Percentiles rank a stretch among this genome's conserved stretches.
phyloP scores from a whole-genome alignment of 768 basidiomycete species.

The Pulveroboletus sp. region DNA sequence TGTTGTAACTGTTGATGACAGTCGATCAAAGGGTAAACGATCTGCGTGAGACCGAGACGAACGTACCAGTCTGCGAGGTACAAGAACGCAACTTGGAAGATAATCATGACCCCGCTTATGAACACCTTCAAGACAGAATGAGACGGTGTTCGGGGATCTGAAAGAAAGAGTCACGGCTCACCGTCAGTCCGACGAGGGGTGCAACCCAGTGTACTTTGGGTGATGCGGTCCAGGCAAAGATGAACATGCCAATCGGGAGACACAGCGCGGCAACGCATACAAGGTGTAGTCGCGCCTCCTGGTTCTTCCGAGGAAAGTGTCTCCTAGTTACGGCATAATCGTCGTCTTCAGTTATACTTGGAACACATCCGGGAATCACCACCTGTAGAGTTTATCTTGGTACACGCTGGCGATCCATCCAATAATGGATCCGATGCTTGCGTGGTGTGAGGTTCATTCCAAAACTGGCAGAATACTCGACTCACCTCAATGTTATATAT shows the following conservation, averaged over 20 bases:
- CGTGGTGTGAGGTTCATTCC: background rate
- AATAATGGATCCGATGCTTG: slow-evolving; percentile 48
- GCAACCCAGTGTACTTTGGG: slow-evolving; percentile 57
- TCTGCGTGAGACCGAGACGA: no score
- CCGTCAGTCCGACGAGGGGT: slow-evolving; percentile 20
- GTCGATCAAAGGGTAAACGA: background rate
- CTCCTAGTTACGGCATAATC: slow-evolving; percentile 20
- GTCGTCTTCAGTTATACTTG: background rate
- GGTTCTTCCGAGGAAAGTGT: slow-evolving; percentile 24
- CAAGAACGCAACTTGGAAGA: slow-evolving; percentile 43
- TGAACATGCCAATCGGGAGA: slow-evolving; percentile 56
- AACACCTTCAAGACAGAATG: slow-evolving; percentile 32
- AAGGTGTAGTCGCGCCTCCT: slow-evolving; percentile 56
- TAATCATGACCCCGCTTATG: slow-evolving; percentile 21
- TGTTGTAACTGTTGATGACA: slow-evolving; percentile 30
- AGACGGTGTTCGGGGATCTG: background rate
- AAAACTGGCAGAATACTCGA: background rate
- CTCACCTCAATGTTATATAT: slow-evolving; percentile 43
- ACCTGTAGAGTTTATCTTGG: slow-evolving; percentile 51
- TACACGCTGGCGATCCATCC: slow-evolving; percentile 42
- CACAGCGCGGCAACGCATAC: slow-evolving; percentile 51
- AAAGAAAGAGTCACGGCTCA: slow-evolving; percentile 1
- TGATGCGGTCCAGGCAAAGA: slow-evolving; percentile 66
- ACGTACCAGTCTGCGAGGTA: slow-evolving; percentile 50
- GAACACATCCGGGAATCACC: background rate